Base-by-base conservation (phyloP, 1,284 basidiomycete genomes). In the Bjerkandera adusta region DNA sequence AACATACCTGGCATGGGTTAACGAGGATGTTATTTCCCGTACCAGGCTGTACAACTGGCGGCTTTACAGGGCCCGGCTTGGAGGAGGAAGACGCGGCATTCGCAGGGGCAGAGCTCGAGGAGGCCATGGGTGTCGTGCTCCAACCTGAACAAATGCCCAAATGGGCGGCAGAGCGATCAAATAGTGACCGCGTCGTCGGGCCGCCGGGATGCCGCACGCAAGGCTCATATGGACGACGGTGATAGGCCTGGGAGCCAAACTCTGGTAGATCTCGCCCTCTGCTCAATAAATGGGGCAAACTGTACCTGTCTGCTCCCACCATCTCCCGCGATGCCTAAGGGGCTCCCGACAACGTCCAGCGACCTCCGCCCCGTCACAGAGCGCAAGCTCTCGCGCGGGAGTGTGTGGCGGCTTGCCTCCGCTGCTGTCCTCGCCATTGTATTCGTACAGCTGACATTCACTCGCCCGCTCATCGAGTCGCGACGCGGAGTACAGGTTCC, bases 21-120 rank as follows among this genome's bases (percentile, higher is more conserved):
- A 94, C 76, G 25, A 94, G 72, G 48, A 95, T 88, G 46, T 89
- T 85, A 49, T 85, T 89, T 4, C 85, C 83, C 30, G 71, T 70
- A 16, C 76, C 76, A 2, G 85, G 84, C 27, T 81, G 70, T n/a
- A 88, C 77, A 16, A 87, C 81, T 0, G 85, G 86, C 27, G 81
- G 83, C 32, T 67, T 71, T 6, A 36, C 45, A 32, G 43, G 22
- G 12, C 26, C 44, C 4, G 39, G 29, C 6, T 27, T 42, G 8
- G 39, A 16, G 7, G 39, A 42, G 10, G 39, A n/a, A 11, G 39
- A 30, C 15, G 41, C 27, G 2, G 6, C 20, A 32, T 32, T n/a
- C 32, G 33, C n/a, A n/a, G n/a, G n/a, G n/a, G n/a, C n/a, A n/a
- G n/a, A n/a, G n/a, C n/a, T n/a, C n/a, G n/a, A n/a, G n/a, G n/a